phyloP scores from a whole-genome alignment of 257 asterid species.

The Solanum tarijense region DNA sequence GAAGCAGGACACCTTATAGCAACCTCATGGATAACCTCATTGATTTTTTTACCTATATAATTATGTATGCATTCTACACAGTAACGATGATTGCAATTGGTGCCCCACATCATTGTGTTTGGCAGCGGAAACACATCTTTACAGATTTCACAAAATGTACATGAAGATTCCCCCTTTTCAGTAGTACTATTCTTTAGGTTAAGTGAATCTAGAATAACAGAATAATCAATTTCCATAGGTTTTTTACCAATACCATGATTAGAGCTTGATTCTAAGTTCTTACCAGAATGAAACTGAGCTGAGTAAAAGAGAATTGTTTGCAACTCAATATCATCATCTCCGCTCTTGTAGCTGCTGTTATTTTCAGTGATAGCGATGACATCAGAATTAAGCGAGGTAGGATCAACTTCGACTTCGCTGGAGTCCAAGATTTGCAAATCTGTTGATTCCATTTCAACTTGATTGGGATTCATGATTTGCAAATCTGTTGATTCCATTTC shows the following conservation, averaged over 20 bases:
- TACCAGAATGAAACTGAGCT: neutral
- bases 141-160: neutral
- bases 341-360: neutral
- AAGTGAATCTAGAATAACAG: no score
- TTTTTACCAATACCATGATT: neutral
- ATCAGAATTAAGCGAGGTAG: neutral
- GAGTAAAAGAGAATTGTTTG: neutral
- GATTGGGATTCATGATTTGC: no score
- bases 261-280: neutral
- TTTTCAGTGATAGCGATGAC: neutral
- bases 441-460: neutral
- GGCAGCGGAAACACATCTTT: neutral
- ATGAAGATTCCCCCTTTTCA: neutral
- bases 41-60: neutral
- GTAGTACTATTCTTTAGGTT: neutral
- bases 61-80: conserved; percentile 1
- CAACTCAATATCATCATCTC: neutral
- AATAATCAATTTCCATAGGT: neutral
- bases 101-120: neutral
- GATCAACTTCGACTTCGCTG: neutral
- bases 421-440: neutral
- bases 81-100: neutral
- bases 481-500: neutral
- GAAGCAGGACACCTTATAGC: neutral
- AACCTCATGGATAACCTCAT: neutral